These are phyloP conservation scores for Naganishia friedmannii DNA, from an alignment of 768 basidiomycete species.

Conservation along the genomic window DNA sequence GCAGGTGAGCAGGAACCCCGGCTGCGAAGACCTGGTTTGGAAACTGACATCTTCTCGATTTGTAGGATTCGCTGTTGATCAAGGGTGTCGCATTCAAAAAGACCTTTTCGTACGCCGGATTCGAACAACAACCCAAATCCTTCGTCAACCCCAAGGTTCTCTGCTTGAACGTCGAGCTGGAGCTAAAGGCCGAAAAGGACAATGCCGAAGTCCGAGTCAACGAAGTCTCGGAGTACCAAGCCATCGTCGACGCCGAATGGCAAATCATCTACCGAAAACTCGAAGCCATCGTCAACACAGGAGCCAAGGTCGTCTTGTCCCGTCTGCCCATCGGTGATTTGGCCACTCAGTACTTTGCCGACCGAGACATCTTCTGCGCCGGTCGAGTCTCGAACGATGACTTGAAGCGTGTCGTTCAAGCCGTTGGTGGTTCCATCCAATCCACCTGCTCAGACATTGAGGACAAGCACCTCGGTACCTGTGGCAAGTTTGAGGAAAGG, in stretches of 20 bases:
- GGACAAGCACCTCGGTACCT: conserved; percentile 87
- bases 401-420: conserved; percentile 88
- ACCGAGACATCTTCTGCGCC: conserved; percentile 97
- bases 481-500: conserved; percentile 84
- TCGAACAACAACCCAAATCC: conserved; percentile 95
- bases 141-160: conserved; percentile 85
- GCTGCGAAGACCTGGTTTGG: neutral
- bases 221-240: conserved; percentile 95
- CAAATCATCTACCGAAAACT: conserved; percentile 98
- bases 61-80: conserved; percentile 74
- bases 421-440: conserved; percentile 90
- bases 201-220: conserved; percentile 98
- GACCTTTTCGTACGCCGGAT: conserved; percentile 98
- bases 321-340: conserved; percentile 98
- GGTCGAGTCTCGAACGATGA: conserved; percentile 89
- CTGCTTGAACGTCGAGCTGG: conserved; percentile 94
- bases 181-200: conserved; percentile 98
- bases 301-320: conserved; percentile 94
- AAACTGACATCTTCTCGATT: neutral
- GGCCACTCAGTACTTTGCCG: conserved; percentile 98
- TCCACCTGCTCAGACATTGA: conserved; percentile 91
- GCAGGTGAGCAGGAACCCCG: conserved; percentile 56
- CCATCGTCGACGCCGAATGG: conserved; percentile 99
- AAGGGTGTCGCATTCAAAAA: conserved; percentile 97
- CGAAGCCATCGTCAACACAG: conserved; percentile 90